Base-by-base conservation (phyloP, 2,329 filamentous ascomycete species). In the Colletotrichum truncatum region DNA sequence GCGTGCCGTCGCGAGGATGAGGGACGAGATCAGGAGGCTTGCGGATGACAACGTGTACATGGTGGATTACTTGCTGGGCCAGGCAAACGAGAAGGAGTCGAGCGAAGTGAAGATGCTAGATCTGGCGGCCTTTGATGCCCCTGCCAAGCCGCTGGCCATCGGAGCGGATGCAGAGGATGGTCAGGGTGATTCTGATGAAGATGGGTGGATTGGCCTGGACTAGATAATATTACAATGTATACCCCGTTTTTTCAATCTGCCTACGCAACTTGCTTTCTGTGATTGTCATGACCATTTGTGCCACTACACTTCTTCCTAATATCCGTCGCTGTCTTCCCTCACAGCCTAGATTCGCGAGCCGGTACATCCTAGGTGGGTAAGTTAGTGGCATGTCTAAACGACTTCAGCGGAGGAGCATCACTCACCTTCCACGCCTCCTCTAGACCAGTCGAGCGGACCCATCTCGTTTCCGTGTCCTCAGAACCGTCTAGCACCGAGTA, bases 11-110 rank as follows among this genome's bases (percentile, higher is more conserved):
- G 85, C 88, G 39, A 89, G 89, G 73, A 93, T 98, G 80, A 88
- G 92, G 69, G 89, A 92, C 64, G 94, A 97, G 74, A 87, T 98
- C 67, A 89, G 93, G 76, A 87, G 89, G 70, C 79, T 98, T 68
- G 93, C 93, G 0, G 94, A 98, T 71, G 92, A 94, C 76, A 98
- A 98, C 73, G 85, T 91, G 54, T 97, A 97, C 80, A 91, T 92
- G 77, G 89, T 98, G 57, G 93, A 97, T 73, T 98, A 97, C 74
- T 81, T 98, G 30, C 77, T 89, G 7, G 82, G 83, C 1, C 86
- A 88, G 75, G 82, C 82, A 6, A 52, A 60, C 38, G 51, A 62
- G 28, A 63, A 64, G 49, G 45, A 68, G 56, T 10, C 58, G 34
- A 70, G 55, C 28, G 49, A 49, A 23, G 70, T 70, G 14, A 75